Conservation (phyloP, 2,329 filamentous ascomycete species). For the Colletotrichum melonis region DNA sequence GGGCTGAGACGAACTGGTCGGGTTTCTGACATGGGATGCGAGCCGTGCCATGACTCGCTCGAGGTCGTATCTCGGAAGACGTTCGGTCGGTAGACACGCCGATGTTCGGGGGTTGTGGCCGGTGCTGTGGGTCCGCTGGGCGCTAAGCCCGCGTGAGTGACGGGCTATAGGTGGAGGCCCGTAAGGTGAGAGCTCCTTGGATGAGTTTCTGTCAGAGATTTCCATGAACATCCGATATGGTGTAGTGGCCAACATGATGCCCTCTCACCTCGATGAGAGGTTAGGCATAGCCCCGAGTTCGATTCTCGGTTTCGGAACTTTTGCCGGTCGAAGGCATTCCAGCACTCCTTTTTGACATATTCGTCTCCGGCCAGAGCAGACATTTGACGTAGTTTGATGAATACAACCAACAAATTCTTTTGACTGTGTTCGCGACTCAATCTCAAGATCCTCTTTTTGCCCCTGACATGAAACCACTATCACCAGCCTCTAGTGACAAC, state of each 20-base stretch:
- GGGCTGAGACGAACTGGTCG: neutral
- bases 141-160: neutral
- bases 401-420: neutral
- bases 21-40: conserved; percentile 7
- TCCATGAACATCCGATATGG: conserved; percentile 1
- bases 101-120: neutral
- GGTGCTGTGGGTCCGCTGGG: neutral
- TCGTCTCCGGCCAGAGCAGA: neutral
- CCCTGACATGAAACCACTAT: too few species aligned
- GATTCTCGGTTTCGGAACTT: conserved; percentile 32
- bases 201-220: rapidly evolving
- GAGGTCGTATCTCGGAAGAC: neutral
- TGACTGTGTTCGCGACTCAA: too few species aligned
- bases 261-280: conserved; percentile 11
- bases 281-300: conserved; percentile 34
- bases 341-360: rapidly evolving
- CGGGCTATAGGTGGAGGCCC: too few species aligned
- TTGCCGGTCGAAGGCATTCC: neutral
- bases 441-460: too few species aligned
- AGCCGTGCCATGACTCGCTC: conserved; percentile 22
- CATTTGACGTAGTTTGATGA: neutral
- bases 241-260: conserved; percentile 34
- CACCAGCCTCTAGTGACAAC: neutral
- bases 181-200: rapidly evolving
- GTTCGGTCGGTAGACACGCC: neutral